Base-by-base conservation (phyloP, 257 asterid genomes). In the Rhazya stricta region DNA sequence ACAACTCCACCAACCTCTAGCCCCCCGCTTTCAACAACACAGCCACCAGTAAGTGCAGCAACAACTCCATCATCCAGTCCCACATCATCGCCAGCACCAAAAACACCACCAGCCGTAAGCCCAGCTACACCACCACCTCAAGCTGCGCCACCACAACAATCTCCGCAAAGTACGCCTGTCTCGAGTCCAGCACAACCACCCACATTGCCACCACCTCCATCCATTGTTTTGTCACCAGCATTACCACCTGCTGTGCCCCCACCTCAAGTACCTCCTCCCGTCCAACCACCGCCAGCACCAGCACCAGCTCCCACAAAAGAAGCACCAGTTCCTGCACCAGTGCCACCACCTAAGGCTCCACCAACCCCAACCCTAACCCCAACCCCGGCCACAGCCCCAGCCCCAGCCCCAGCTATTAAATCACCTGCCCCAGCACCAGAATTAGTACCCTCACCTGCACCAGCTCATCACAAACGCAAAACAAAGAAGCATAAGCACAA, bases 311-410 rank as follows among this genome's bases (percentile, higher is more conserved):
- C 90, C 4, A 77, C 71, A 12, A 79, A 73, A 9, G 71, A 82
- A 3, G 79, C 78, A 27, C 83, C 83, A 9, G 76, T 76, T 30
- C 84, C 90, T 0, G 77, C 89, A 75, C 96, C 98, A 37, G 87
- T 79, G 72, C 76, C 93, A n/a, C 89, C 91, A 80, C 91, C 93
- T 18, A 41, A 58, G 89, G 77, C 90, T 90, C 62, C 79, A 12
- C 90, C 89, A 3, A 9, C 90, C 69, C 96, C 96, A 37, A 58
- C 74, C 16, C 89, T 84, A 6, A 86, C 91, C 9, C 97, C 94
- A 18, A 61, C 86, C 18, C 91, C 91, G 9, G 15, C 84, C 16
- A 88, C 85, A 6, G 87, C 91, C 16, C 89, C 85, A 6, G 87
- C 91, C 9, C 97, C 94, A 18, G 66, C 86, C 18, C 91, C 91